Conservation (phyloP, 176 grass and related monocot genomes). For the Musa troglodytarum region DNA sequence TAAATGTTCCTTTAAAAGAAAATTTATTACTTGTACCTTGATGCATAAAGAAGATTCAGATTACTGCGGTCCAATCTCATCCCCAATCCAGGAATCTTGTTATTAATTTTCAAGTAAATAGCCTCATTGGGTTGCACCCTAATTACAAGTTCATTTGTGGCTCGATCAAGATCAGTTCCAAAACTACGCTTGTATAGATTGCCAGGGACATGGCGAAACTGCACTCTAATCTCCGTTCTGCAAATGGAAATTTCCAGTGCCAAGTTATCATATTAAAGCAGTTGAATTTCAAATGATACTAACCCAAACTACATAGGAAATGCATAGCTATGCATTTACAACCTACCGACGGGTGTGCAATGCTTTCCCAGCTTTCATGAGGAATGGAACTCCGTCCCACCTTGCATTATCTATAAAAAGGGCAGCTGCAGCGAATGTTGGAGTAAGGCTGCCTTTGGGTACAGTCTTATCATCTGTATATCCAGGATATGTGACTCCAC, state of each 20-base stretch:
- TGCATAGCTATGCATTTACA: neutral
- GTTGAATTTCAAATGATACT: neutral
- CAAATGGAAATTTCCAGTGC: slow-evolving; percentile 15
- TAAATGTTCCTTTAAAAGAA: neutral
- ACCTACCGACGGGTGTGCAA: slow-evolving; percentile 74
- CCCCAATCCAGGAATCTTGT: slow-evolving; percentile 87
- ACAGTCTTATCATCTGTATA: slow-evolving; percentile 94
- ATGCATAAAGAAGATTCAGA: slow-evolving; percentile 92
- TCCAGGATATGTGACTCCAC: slow-evolving; percentile 55
- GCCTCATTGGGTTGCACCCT: slow-evolving; percentile 90
- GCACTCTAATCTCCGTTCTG: slow-evolving; percentile 96
- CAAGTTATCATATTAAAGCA: neutral
- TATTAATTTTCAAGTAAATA: slow-evolving; percentile 96
- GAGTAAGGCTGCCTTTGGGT: slow-evolving; percentile 66
- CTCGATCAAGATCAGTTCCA: slow-evolving; percentile 74
- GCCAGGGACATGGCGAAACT: slow-evolving; percentile 97
- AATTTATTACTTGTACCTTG: slow-evolving; percentile 38
- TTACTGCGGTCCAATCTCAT: slow-evolving; percentile 95
- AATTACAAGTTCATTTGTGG: slow-evolving; percentile 93
- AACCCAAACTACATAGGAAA: neutral
- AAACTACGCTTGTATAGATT: slow-evolving; percentile 85
- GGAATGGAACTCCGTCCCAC: slow-evolving; percentile 98
- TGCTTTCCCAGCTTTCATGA: slow-evolving; percentile 97
- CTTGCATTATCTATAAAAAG: slow-evolving; percentile 91
- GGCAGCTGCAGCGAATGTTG: slow-evolving; percentile 87